These are phyloP conservation scores for Boletellus ananiceps DNA, from an alignment of 768 basidiomycete genomes.

Conservation along the genomic window DNA sequence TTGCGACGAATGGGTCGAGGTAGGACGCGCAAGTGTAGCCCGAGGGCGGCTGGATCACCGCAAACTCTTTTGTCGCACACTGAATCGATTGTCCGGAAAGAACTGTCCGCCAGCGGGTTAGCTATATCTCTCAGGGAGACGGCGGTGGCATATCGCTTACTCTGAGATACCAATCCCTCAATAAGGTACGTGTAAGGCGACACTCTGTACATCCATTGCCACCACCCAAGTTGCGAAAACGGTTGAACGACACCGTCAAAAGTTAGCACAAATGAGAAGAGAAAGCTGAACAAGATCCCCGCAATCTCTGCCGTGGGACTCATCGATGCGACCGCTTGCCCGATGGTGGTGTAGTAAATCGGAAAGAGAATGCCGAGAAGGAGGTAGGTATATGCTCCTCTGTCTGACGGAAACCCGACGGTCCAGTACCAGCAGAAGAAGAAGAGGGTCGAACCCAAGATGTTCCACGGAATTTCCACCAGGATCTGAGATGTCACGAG, in stretches of 20 bases:
- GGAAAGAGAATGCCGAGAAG: constrained; percentile 52
- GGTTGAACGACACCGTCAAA: constrained; percentile 72
- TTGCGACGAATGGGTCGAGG: constrained; percentile 38
- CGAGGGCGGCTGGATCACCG: constrained; percentile 44
- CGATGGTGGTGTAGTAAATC: constrained; percentile 58
- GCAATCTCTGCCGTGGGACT: constrained; percentile 57
- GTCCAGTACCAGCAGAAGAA: constrained; percentile 72
- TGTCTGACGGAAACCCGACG: constrained; percentile 49
- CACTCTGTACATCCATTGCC: constrained; percentile 64
- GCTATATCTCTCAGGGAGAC: background rate
- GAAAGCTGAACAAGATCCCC: constrained; percentile 50
- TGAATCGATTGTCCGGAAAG: constrained; percentile 45
- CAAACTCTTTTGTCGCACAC: constrained; percentile 62
- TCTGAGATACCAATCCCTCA: constrained; percentile 41
- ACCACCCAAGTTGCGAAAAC: constrained; percentile 56
- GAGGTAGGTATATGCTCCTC: constrained; percentile 60
- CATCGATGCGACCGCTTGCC: constrained; percentile 58
- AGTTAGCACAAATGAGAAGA: constrained; percentile 62
- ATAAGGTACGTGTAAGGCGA: constrained; percentile 57
- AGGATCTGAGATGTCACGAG: constrained; percentile 52
- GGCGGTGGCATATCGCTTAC: constrained; percentile 31
- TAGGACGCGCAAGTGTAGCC: constrained; percentile 47
- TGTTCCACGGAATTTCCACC: constrained; percentile 59
- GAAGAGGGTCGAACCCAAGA: constrained; percentile 51
- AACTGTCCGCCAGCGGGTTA: constrained; percentile 30